Evolutionary conservation across 2,329 filamentous ascomycete genomes (phyloP).

Genomic region (Aspergillus tanneri): DNA sequence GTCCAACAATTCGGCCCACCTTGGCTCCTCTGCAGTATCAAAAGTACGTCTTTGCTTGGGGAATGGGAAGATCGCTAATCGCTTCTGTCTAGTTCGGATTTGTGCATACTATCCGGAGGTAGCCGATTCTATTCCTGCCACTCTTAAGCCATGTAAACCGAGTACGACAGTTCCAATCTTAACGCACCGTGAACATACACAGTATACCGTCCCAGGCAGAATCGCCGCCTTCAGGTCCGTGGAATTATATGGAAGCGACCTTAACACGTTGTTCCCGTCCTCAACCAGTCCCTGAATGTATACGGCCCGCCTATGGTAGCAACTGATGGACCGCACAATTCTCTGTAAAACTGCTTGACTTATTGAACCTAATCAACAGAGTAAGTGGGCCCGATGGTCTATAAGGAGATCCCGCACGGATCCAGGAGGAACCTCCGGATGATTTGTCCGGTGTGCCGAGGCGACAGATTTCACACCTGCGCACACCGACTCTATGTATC

Average conservation of each 20-base stretch:
- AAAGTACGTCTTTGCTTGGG: too few relatives aligned
- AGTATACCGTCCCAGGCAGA: conserved; percentile 56
- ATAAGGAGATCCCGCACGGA: conserved; percentile 53
- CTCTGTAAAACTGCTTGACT: conserved; percentile 60
- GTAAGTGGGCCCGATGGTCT: conserved; percentile 26
- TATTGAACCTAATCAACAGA: conserved; percentile 47
- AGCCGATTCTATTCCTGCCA: not conserved
- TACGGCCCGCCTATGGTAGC: conserved; percentile 62
- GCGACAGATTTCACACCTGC: conserved; percentile 61
- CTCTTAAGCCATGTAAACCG: not conserved
- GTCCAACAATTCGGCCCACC: too few relatives aligned
- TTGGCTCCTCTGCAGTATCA: too few relatives aligned
- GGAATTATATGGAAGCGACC: conserved; percentile 59
- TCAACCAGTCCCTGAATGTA: conserved; percentile 51
- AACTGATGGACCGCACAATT: conserved; percentile 61
- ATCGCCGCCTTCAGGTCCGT: conserved; percentile 60
- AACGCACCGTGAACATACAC: conserved; percentile 67
- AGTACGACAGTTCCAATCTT: conserved; percentile 52
- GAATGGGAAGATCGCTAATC: too few relatives aligned
- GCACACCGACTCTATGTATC: conserved; percentile 54
- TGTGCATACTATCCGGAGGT: too few relatives aligned
- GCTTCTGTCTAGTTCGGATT: too few relatives aligned
- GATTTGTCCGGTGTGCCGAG: conserved; percentile 63
- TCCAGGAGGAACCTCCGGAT: conserved; percentile 58
- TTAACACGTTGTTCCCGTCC: conserved; percentile 56